Conservation (phyloP, 2,329 filamentous ascomycete genomes). For the Penicillium brevicompactum region DNA sequence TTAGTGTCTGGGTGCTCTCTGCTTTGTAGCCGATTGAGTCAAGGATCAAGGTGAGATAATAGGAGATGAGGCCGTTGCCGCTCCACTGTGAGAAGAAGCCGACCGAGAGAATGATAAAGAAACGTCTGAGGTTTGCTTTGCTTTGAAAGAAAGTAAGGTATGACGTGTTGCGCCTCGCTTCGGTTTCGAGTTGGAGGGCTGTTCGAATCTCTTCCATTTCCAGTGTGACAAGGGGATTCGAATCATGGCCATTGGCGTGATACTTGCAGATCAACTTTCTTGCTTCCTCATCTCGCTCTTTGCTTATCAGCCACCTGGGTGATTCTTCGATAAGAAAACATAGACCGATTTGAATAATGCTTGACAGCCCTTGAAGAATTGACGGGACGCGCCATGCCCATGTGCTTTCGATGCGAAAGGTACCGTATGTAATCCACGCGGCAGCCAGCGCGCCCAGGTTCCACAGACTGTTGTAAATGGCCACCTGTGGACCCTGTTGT, state of each 20-base stretch:
- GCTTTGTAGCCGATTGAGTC: slow-evolving; percentile 53
- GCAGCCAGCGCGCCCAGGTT: slow-evolving; percentile 30
- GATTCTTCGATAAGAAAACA: not conserved
- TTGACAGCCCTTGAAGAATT: not conserved
- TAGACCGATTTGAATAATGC: not conserved
- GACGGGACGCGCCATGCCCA: slow-evolving; percentile 50
- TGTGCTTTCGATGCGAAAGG: slow-evolving; percentile 28
- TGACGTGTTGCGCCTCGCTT: slow-evolving; percentile 6
- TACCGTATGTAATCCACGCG: slow-evolving; percentile 32
- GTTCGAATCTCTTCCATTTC: slow-evolving; percentile 45
- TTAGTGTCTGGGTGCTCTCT: slow-evolving; percentile 54
- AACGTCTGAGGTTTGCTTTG: not conserved
- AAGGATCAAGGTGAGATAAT: slow-evolving; percentile 58
- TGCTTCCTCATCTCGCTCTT: slow-evolving; percentile 56
- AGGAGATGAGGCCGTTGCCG: slow-evolving; percentile 48
- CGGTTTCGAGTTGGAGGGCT: slow-evolving; percentile 25
- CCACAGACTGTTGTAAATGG: slow-evolving; percentile 8
- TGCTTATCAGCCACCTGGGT: slow-evolving; percentile 17
- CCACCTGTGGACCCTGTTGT: slow-evolving; percentile 16
- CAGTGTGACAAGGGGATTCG: slow-evolving; percentile 52
- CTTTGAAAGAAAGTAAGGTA: slow-evolving; percentile 6
- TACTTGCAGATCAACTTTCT: slow-evolving; percentile 63
- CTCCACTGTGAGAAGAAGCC: slow-evolving; percentile 25
- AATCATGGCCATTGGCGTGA: slow-evolving; percentile 62
- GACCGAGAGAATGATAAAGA: slow-evolving; percentile 3